These are phyloP conservation scores for Letharia lupina DNA, from an alignment of 495 filamentous ascomycete genomes.

Conservation along the genomic window DNA sequence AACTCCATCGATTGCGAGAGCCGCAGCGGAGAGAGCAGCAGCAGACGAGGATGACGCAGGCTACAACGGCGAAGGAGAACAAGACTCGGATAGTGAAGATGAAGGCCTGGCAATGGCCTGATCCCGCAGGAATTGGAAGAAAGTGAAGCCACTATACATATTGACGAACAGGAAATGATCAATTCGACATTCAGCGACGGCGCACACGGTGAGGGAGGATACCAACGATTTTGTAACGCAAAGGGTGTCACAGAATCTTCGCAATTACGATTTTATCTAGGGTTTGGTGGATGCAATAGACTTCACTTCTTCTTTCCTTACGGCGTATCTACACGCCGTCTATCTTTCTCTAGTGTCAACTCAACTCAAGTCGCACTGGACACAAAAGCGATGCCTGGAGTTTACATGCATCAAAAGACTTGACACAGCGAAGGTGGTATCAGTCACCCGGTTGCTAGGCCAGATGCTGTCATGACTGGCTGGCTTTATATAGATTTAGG, in stretches of 20 bases:
- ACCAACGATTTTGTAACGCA: conserved; percentile 6
- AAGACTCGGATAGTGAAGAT: conserved; percentile 47
- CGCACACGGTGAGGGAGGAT: conserved; percentile 11
- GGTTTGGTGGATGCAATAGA: conserved; percentile 21
- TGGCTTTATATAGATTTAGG: not conserved
- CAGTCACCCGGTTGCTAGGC: not conserved
- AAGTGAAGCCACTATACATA: not conserved
- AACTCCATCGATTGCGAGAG: conserved; percentile 24
- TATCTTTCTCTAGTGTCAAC: not conserved
- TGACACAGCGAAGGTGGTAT: not conserved
- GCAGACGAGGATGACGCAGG: conserved; percentile 43
- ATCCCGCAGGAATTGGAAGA: not conserved
- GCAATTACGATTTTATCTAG: not conserved
- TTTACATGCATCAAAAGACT: not conserved
- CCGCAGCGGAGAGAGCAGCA: conserved; percentile 11
- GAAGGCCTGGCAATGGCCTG: conserved; percentile 42
- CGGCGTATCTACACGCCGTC: not conserved
- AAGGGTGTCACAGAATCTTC: conserved; percentile 4
- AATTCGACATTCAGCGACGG: conserved; percentile 16
- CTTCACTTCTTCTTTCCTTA: conserved; percentile 15
- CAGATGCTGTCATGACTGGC: not conserved
- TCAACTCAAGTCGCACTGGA: conserved; percentile 3
- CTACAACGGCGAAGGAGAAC: conserved; percentile 41
- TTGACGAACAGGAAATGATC: conserved; percentile 13
- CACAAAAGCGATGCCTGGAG: conserved; percentile 5